phyloP scores from a whole-genome alignment of 192 early-diverging fungal species.

The Backusella sp. region DNA sequence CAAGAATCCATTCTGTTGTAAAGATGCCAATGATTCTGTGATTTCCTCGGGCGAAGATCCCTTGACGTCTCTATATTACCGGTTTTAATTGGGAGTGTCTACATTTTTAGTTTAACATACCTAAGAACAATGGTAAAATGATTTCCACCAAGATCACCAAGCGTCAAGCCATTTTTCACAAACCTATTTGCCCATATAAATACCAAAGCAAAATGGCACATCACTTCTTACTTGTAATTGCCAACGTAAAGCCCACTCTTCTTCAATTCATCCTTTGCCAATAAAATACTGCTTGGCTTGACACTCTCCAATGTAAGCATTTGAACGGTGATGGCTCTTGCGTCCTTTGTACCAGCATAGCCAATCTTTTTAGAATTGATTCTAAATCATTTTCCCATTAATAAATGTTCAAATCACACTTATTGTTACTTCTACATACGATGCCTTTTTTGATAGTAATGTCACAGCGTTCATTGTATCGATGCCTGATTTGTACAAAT shows the following conservation, averaged over 20 bases:
- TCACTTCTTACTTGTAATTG: slow-evolving; percentile 80
- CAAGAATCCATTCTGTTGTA: slow-evolving; percentile 81
- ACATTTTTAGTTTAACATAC: slow-evolving; percentile 28
- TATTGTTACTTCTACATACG: too few relatives aligned
- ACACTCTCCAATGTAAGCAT: slow-evolving; percentile 68
- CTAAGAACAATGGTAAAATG: slow-evolving; percentile 84
- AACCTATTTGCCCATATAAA: slow-evolving; percentile 49
- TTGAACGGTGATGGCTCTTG: slow-evolving; percentile 88
- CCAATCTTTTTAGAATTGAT: slow-evolving; percentile 57
- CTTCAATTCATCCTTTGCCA: slow-evolving; percentile 42
- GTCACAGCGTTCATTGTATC: slow-evolving; percentile 90
- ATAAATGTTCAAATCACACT: too few relatives aligned
- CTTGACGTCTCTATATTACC: slow-evolving; percentile 40
- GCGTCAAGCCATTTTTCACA: slow-evolving; percentile 56
- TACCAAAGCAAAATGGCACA: slow-evolving; percentile 49
- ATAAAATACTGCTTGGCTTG: slow-evolving; percentile 51
- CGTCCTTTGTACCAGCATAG: slow-evolving; percentile 95
- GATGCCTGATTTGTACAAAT: slow-evolving; percentile 88
- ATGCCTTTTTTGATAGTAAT: slow-evolving; percentile 48
- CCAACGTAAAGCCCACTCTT: slow-evolving; percentile 64
- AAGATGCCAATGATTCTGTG: slow-evolving; percentile 57
- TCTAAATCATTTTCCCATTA: slow-evolving; percentile 31
- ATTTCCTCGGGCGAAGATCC: slow-evolving; percentile 51
- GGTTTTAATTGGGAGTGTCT: neutral
- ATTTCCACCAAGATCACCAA: slow-evolving; percentile 90